Evolutionary conservation across 2,329 filamentous ascomycete genomes (phyloP), one percentile per base, ranked within the genome.

Genomic region (Aquanectria penicillioides): DNA sequence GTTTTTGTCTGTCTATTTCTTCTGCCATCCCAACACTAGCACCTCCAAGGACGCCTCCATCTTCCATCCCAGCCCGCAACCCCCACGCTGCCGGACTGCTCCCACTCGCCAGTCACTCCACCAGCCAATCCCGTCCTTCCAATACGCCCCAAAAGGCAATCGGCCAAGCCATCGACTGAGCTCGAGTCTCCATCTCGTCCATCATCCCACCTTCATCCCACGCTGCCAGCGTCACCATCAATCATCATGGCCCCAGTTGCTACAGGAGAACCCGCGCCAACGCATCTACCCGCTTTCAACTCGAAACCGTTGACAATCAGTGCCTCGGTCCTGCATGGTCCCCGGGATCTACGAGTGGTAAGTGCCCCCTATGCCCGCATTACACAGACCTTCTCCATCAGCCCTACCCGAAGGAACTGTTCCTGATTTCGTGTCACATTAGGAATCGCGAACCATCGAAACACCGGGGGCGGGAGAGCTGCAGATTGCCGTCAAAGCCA

Each of bases 401-500:
- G 63, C 68, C 67, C 61, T 70, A 64, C 46, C 57, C 54, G 58
- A 60, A 52, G 50, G 34, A 57, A 58, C n/a, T 28, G 29, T 53
- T 46, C 31, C 55, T 67, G 43, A 70, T 60, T 49, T 23, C 23
- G 29, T 23, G n/a, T 33, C n/a, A 44, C 11, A 55, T 47, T 62
- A 86, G 84, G 84, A 87, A 73, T 73, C 74, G 36, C 78, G 82
- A 68, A 80, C 56, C 31, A 79, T 87, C 29, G 77, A 81, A 38
- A 76, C 79, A 8, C 82, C 82, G 6, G 73, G 69, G 20, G 62
- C 69, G 22, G 82, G 80, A 52, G 87, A 90, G 70, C 80, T 91
- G 53, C 88, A 90, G 74, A 82, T 90, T 67, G 81, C 85, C 65
- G 80, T 91, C 73, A 85, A 84, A 67, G 82, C 85, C 6, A 90